Evolutionary conservation across 1,284 basidiomycete species (phyloP), one percentile per base, ranked within the genome.

Genomic region (Waitea zeae): DNA sequence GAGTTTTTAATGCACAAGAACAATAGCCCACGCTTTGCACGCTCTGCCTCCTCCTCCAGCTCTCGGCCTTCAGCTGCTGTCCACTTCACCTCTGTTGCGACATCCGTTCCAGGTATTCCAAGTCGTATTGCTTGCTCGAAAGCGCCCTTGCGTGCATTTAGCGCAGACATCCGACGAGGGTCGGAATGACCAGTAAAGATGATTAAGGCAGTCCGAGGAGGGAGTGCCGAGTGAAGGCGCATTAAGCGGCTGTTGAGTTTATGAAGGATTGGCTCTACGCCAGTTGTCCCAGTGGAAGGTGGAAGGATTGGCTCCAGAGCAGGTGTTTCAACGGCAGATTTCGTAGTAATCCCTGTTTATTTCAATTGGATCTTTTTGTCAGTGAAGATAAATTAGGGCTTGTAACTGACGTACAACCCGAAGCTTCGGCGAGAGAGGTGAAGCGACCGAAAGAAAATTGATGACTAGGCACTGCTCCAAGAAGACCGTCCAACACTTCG

Each of bases 101-200:
- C 48, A 12, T 67, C 62, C 40, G 67, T 67, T 2, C 55, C 49
- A 14, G 49, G 60, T 52, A 60, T 65, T 12, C 63, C 76, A 29
- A 59, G 60, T 46, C 71, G 67, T 43, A 81, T 59, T 19, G 74
- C 67, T 20, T 55, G 60, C 47, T 93, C 88, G 46, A 87, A 92
- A 13, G 67, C 62, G 3, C 55, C 54, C 49, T 86, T 79, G 36
- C 75, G 65, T 3, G 66, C 64, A 38, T 73, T 74, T 14, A 93
- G 57, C 17, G 62, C 50, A 1, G 76, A 59, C 81, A 90, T 88
- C 1, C 53, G 58, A 0, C 83, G 67, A 0, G 90, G 88, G 48
- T 92, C 83, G 1, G 74, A 71, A 48, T 93, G 86, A 0, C 89
- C 89, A 0, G 80, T 84, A 47, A 93, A 75, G 31, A 95, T 59